phyloP scores from a whole-genome alignment of 768 basidiomycete genomes.

The Leccinum aurantiacum region DNA sequence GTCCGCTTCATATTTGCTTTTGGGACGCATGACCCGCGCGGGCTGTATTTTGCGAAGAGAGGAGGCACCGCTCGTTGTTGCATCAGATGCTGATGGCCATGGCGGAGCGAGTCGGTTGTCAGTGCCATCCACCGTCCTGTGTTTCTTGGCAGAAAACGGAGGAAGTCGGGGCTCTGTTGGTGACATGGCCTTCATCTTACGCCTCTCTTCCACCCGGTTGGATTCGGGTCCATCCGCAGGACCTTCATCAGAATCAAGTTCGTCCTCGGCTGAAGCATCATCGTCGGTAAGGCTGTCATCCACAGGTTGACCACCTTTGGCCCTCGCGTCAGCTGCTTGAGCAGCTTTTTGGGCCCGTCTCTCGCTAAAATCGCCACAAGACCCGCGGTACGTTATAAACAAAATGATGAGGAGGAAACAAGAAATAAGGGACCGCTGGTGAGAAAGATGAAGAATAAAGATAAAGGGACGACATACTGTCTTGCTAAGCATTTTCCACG shows the following conservation, averaged over 20 bases:
- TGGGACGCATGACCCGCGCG: conserved; percentile 30
- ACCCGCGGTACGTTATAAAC: not conserved
- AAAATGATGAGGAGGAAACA: not conserved
- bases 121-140: conserved; percentile 14
- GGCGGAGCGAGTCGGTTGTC: conserved; percentile 23
- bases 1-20: conserved; percentile 26
- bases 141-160: conserved; percentile 27
- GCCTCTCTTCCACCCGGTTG: conserved; percentile 23
- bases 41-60: conserved; percentile 24
- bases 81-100: conserved; percentile 22
- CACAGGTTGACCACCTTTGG: conserved; percentile 30
- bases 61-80: conserved; percentile 8
- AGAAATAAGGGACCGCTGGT: conserved; percentile 9
- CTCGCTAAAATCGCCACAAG: conserved; percentile 40
- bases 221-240: conserved; percentile 23
- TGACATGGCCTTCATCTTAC: conserved; percentile 23
- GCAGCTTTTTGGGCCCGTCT: conserved; percentile 56
- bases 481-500: conserved; percentile 72
- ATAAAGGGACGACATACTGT: conserved; percentile 47
- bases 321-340: conserved; percentile 49
- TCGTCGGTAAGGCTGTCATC: conserved; percentile 35
- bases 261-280: conserved; percentile 34
- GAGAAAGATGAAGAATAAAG: not conserved
- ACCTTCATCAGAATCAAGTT: conserved; percentile 39
- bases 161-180: conserved; percentile 20